Evolutionary conservation across 1,284 basidiomycete genomes (phyloP), one percentile per base, ranked within the genome.

Genomic region (Ustilago bromivora): DNA sequence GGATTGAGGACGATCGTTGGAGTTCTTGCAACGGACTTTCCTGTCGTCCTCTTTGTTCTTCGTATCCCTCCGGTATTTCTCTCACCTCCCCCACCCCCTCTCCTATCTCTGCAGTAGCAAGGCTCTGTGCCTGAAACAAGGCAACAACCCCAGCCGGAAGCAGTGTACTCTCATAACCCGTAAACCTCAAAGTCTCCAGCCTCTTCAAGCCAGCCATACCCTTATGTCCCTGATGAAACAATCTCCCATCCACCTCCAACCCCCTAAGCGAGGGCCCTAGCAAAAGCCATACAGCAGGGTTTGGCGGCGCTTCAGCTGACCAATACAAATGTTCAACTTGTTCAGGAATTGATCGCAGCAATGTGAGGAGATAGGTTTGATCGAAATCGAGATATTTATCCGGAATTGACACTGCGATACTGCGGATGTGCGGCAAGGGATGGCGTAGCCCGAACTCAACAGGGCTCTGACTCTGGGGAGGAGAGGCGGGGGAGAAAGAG

Each of bases 141-240:
- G 38, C 60, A 19, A 62, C 57, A 11, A 59, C 70, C 0, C 70
- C 70, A 12, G 32, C 40, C 3, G 76, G 71, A 34, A 78, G 49
- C 38, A 78, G 32, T 19, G 67, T 67, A 46, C 71, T 66, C 34
- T 78, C 76, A 53, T 71, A 78, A 40, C 64, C 67, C 0, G 60
- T 60, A 64, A 78, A 61, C 38, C 12, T 67, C 12, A 78, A 57
- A 15, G 58, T 62, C 59, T 72, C 64, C 40, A 78, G 36, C 54
- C 54, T 59, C 19, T 58, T 19, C 36, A 74, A 43, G 10, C 46
- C 54, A 10, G 19, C 52, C 56, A 60, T 56, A 3, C 51, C 60
- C 47, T 34, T 32, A 38, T 77, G 65, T 9, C 76, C 76, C n/a
- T 68, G 65, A 19, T 61, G 68, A 6, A 73, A 73, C 35, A 61